phyloP scores from a whole-genome alignment of 2,329 filamentous ascomycete genomes.

The Xylariaceae sp. region DNA sequence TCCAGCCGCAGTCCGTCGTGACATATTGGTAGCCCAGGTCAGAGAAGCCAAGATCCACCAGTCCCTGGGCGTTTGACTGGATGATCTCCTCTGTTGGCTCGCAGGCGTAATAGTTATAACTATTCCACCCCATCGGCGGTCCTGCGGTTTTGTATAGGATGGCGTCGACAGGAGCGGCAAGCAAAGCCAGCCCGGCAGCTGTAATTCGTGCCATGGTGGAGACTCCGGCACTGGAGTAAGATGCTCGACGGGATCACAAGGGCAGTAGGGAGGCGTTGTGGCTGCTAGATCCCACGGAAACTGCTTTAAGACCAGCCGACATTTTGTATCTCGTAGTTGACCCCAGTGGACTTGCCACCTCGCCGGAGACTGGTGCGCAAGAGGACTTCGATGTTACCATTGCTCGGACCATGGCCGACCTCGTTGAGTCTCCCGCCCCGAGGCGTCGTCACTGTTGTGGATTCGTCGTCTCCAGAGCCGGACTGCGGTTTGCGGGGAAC shows the following conservation, averaged over 20 bases:
- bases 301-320: no score
- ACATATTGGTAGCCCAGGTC: conserved; percentile 48
- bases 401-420: no score
- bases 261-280: no score
- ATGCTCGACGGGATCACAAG: no score
- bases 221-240: no score
- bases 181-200: conserved; percentile 1
- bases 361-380: no score
- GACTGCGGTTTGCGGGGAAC: conserved; percentile 1
- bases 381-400: conserved; percentile 1
- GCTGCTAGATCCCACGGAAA: no score
- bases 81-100: conserved; percentile 40
- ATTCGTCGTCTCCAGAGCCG: not conserved
- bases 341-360: no score
- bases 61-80: conserved; percentile 42
- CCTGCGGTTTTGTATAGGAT: conserved; percentile 18
- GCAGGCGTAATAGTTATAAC: conserved; percentile 50
- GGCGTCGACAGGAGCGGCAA: conserved; percentile 10
- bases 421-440: no score
- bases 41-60: conserved; percentile 43
- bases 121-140: conserved; percentile 49
- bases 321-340: no score
- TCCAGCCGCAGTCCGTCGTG: conserved; percentile 54
- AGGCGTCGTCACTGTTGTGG: no score
- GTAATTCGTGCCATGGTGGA: not conserved